These are phyloP conservation scores for Dactylorhiza incarnata DNA, from an alignment of 106 monocot species.

Conservation along the genomic window DNA sequence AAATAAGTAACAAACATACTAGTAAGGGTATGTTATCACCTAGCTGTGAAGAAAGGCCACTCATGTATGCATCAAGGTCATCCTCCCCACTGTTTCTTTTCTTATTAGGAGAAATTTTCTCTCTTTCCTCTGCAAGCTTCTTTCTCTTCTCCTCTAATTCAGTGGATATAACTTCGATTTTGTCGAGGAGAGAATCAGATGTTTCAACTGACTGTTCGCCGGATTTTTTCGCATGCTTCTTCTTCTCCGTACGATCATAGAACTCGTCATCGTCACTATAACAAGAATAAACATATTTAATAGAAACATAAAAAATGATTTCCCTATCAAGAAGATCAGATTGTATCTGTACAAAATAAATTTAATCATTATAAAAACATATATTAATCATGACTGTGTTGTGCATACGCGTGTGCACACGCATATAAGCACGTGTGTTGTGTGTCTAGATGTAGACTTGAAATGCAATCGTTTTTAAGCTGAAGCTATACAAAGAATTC, in stretches of 20 bases:
- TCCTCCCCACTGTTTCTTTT: slow-evolving; percentile 36
- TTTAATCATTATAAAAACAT: neutral
- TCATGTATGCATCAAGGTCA: slow-evolving; percentile 93
- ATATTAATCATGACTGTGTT: too few relatives aligned
- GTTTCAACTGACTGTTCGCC: slow-evolving; percentile 71
- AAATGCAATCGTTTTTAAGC: neutral
- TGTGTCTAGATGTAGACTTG: too few relatives aligned
- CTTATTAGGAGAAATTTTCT: slow-evolving; percentile 17
- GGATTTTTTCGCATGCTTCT: slow-evolving; percentile 22
- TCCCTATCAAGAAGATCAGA: neutral
- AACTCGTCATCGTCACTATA: slow-evolving; percentile 94
- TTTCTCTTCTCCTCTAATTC: slow-evolving; percentile 63
- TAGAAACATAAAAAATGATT: neutral
- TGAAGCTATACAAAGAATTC: neutral
- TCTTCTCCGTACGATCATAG: slow-evolving; percentile 89
- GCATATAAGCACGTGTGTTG: too few relatives aligned
- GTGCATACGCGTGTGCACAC: too few relatives aligned
- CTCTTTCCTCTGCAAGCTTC: slow-evolving; percentile 48
- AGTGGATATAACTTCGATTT: slow-evolving; percentile 51
- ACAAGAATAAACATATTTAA: slow-evolving; percentile 1
- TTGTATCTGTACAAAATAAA: neutral
- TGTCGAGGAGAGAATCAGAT: slow-evolving; percentile 84
- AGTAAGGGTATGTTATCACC: slow-evolving; percentile 30
- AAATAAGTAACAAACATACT: neutral
- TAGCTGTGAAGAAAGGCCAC: slow-evolving; percentile 72